Percentiles rank a stretch among this genome's conserved stretches.
Evolutionary conservation across 306 rosid genomes (phyloP).

Genomic region (Lupinus albus): DNA sequence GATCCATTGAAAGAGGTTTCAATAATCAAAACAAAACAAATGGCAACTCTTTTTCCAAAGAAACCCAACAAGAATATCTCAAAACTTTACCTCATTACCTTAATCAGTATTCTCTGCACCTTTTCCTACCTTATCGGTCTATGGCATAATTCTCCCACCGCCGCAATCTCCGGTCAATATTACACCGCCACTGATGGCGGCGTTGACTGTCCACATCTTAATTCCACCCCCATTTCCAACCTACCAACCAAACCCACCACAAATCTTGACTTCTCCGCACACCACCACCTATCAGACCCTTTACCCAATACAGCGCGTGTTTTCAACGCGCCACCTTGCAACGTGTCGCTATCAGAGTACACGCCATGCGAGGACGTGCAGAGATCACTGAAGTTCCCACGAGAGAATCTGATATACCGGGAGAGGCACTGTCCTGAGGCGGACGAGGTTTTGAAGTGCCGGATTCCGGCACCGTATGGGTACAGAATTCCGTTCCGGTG

Average conservation of each 20-base stretch:
- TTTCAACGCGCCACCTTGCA: conserved; percentile 47
- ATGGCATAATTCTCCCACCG: conserved; percentile 57
- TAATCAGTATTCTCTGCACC: conserved; percentile 61
- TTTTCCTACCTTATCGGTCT: conserved; percentile 65
- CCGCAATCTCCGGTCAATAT: background rate
- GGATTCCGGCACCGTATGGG: conserved; percentile 71
- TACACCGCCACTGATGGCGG: background rate
- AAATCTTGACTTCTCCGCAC: conserved; percentile 66
- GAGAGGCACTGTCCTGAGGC: conserved; percentile 81
- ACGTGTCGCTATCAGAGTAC: conserved; percentile 52
- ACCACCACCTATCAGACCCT: conserved; percentile 49
- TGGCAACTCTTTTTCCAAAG: background rate
- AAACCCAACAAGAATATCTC: conserved; percentile 44
- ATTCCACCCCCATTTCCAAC: background rate
- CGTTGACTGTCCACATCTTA: background rate
- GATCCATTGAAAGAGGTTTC: too few species aligned
- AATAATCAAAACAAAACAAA: too few species aligned
- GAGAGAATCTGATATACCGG: conserved; percentile 60
- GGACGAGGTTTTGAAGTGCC: conserved; percentile 59
- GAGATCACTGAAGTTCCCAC: conserved; percentile 65
- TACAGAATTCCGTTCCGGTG: conserved; percentile 75
- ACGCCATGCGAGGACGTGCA: conserved; percentile 85
- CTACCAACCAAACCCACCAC: background rate
- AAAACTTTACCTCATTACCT: conserved; percentile 49
- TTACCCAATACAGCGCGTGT: conserved; percentile 34